A percentile compares a stretch with the other conserved stretches of the same genome.
Conservation (phyloP, 139 green algal species). For the Volvox reticuliferus region DNA sequence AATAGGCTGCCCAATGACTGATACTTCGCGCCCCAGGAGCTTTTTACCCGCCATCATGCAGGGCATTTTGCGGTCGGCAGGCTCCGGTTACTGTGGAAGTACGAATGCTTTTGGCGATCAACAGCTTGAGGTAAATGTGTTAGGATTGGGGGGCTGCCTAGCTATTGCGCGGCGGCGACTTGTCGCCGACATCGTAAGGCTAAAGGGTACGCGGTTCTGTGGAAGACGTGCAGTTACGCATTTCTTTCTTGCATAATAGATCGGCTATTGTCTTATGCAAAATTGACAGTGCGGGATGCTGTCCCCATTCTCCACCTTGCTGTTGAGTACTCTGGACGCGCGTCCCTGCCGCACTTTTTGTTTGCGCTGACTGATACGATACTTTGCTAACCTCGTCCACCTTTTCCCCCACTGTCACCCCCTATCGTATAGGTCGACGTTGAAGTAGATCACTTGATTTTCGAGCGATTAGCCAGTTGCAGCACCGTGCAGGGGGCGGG, state of each 20-base stretch:
- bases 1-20: too few species aligned
- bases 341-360: too few species aligned
- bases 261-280: too few species aligned
- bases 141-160: too few species aligned
- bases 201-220: too few species aligned
- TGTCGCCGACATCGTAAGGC: neutral
- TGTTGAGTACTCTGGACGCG: too few species aligned
- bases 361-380: neutral
- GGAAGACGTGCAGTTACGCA: too few species aligned
- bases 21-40: too few species aligned
- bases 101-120: slow-evolving; percentile 43
- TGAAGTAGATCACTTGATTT: slow-evolving; percentile 76
- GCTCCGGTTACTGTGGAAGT: neutral
- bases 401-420: neutral
- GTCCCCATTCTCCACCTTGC: too few species aligned
- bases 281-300: too few species aligned
- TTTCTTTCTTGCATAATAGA: too few species aligned
- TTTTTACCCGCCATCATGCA: slow-evolving; percentile 4
- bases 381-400: neutral
- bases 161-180: neutral
- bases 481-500: slow-evolving; percentile 72
- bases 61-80: slow-evolving; percentile 10
- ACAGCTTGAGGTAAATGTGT: slow-evolving; percentile 35
- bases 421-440: slow-evolving; percentile 71
- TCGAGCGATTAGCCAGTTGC: slow-evolving; percentile 68